Conservation (phyloP, 2,329 filamentous ascomycete genomes). For the Aspergillus puulaauensis region DNA sequence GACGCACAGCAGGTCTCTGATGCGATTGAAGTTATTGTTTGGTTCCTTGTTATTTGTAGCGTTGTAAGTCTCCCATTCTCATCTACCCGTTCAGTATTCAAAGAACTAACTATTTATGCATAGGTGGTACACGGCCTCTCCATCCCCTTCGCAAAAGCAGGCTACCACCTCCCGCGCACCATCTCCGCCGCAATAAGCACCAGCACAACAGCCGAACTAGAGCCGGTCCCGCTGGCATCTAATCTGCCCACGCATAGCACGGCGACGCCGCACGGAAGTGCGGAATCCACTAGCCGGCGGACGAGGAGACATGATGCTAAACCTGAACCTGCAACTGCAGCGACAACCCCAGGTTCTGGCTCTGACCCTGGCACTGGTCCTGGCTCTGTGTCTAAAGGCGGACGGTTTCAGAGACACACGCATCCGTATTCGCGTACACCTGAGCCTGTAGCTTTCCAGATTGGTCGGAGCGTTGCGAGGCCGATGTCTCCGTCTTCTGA, state of each 20-base stretch:
- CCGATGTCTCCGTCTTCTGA: constrained; percentile 17
- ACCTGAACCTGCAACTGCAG: not conserved
- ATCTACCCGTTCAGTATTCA: not conserved
- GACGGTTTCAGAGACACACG: no score
- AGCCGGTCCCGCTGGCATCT: constrained; percentile 30
- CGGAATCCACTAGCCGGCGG: constrained; percentile 18
- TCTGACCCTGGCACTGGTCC: not conserved
- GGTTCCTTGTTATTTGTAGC: constrained; percentile 82
- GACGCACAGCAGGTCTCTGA: constrained; percentile 69
- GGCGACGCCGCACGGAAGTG: constrained; percentile 21
- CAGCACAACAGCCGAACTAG: constrained; percentile 29
- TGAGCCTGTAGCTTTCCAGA: constrained; percentile 25
- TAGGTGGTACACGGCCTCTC: constrained; percentile 78
- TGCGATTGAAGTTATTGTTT: constrained; percentile 70
- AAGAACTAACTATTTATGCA: not conserved
- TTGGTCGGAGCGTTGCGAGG: constrained; percentile 27
- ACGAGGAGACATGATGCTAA: constrained; percentile 25
- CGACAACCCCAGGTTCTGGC: no score
- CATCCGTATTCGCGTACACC: constrained; percentile 4
- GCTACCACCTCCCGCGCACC: constrained; percentile 47
- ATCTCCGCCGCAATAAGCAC: constrained; percentile 47
- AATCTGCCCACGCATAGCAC: constrained; percentile 34
- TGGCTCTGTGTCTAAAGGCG: no score
- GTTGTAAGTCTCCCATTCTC: constrained; percentile 54
- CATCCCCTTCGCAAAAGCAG: constrained; percentile 64